A percentile compares a stretch with the other conserved stretches of the same genome.
These are phyloP conservation scores for Papilionanthe hybrid DNA, from an alignment of 116 monocot species.

Conservation along the genomic window DNA sequence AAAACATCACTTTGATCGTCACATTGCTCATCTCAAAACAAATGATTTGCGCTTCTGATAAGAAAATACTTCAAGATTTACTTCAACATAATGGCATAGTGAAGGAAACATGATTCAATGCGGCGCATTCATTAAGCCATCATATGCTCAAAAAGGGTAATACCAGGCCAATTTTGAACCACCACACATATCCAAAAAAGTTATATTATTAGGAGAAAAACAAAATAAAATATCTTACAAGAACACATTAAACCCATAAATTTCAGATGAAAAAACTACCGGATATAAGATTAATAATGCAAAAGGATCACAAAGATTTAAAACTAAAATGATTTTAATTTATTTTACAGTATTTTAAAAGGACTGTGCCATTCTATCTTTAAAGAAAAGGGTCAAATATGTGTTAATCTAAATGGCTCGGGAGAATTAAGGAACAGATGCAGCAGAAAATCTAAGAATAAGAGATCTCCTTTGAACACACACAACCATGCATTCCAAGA, in stretches of 20 bases:
- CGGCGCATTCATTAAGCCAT: background rate
- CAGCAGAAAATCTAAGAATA: background rate
- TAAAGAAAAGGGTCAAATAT: background rate
- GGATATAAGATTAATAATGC: too few species aligned
- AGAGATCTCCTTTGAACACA: background rate
- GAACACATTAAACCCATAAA: too few species aligned
- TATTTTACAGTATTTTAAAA: background rate
- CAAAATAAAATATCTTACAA: too few species aligned
- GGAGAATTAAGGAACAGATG: background rate
- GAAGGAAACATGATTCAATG: background rate
- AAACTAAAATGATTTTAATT: background rate
- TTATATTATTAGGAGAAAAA: too few species aligned
- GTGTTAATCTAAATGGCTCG: background rate
- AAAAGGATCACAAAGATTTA: too few species aligned
- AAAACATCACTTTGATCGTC: too few species aligned
- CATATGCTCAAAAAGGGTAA: too few species aligned
- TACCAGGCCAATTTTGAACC: too few species aligned
- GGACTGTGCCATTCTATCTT: background rate
- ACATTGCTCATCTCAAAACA: too few species aligned
- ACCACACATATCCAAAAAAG: too few species aligned
- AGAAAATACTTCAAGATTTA: background rate
- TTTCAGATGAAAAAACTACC: too few species aligned
- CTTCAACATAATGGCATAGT: background rate
- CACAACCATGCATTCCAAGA: background rate
- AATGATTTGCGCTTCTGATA: background rate